Evolutionary conservation across 2,329 filamentous ascomycete species (phyloP).

Genomic region (Venturia effusa): DNA sequence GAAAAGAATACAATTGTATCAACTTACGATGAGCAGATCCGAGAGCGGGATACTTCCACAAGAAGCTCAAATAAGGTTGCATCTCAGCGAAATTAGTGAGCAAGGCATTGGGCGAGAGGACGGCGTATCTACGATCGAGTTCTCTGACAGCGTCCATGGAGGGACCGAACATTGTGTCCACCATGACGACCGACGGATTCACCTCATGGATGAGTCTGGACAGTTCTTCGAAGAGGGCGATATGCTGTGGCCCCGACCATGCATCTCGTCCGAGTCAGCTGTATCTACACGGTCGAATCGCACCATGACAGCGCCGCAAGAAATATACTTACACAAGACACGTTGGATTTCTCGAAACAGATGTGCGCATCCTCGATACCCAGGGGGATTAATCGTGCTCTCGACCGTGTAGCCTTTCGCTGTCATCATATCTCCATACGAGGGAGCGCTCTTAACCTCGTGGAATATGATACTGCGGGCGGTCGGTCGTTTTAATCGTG

Average conservation of each 20-base stretch:
- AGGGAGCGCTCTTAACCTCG: background rate
- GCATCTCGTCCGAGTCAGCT: background rate
- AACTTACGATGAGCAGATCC: slow-evolving; percentile 12
- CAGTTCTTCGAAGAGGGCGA: slow-evolving; percentile 19
- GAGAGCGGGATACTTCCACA: slow-evolving; percentile 31
- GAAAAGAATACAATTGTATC: slow-evolving; percentile 7
- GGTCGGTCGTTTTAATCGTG: background rate
- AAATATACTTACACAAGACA: background rate
- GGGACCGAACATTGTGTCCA: slow-evolving; percentile 33
- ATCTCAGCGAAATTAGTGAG: slow-evolving; percentile 29
- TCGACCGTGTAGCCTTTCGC: background rate
- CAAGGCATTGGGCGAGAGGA: slow-evolving; percentile 36
- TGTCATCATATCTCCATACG: background rate
- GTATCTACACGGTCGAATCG: background rate
- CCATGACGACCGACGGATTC: slow-evolving; percentile 23
- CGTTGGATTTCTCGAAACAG: background rate
- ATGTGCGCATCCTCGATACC: background rate
- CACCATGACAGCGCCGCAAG: background rate
- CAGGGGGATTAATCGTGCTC: background rate
- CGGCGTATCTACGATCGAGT: slow-evolving; percentile 22
- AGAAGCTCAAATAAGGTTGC: slow-evolving; percentile 26
- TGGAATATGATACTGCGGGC: slow-evolving; percentile 3
- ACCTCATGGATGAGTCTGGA: slow-evolving; percentile 21
- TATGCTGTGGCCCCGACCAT: slow-evolving; percentile 18
- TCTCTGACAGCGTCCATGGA: slow-evolving; percentile 32